A percentile compares a stretch with the other conserved stretches of the same genome.
Evolutionary conservation across 331 rosid genomes (phyloP).

Genomic region (Stylosanthes scabra): DNA sequence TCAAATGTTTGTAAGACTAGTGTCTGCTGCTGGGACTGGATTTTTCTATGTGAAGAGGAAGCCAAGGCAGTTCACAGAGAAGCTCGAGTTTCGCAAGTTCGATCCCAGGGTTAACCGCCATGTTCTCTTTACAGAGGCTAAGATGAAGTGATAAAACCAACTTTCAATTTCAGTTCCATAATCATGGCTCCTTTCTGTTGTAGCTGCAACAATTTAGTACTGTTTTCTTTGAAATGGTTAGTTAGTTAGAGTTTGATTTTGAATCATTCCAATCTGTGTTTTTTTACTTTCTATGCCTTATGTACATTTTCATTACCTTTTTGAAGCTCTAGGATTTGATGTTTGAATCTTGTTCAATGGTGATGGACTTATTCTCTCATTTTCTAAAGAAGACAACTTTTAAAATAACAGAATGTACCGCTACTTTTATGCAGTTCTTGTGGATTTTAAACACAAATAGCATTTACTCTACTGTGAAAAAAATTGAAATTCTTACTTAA

Average conservation of each 20-base stretch:
- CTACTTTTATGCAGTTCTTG: not conserved
- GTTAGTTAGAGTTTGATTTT: not conserved
- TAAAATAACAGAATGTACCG: not conserved
- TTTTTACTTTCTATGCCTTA: not conserved
- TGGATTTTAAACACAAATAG: not conserved
- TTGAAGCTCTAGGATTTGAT: not conserved
- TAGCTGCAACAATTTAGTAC: slow-evolving; percentile 8
- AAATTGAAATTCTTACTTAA: too few relatives aligned
- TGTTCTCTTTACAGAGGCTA: slow-evolving; percentile 93
- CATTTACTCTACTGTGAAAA: too few relatives aligned
- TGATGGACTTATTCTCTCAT: not conserved
- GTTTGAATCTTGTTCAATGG: not conserved
- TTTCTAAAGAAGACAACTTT: not conserved
- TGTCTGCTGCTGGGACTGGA: slow-evolving; percentile 96
- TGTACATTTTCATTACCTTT: not conserved
- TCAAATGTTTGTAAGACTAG: slow-evolving; percentile 79
- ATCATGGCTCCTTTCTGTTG: not conserved
- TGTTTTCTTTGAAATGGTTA: not conserved
- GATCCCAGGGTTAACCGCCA: slow-evolving; percentile 95
- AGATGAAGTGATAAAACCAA: slow-evolving; percentile 72
- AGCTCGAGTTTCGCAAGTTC: slow-evolving; percentile 90
- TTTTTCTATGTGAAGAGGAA: slow-evolving; percentile 96
- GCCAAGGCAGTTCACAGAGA: slow-evolving; percentile 79
- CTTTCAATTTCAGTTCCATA: not conserved
- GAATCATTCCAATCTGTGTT: not conserved